Base-by-base conservation (phyloP, 805 yeast species). In the Wickerhamiella australiensis region DNA sequence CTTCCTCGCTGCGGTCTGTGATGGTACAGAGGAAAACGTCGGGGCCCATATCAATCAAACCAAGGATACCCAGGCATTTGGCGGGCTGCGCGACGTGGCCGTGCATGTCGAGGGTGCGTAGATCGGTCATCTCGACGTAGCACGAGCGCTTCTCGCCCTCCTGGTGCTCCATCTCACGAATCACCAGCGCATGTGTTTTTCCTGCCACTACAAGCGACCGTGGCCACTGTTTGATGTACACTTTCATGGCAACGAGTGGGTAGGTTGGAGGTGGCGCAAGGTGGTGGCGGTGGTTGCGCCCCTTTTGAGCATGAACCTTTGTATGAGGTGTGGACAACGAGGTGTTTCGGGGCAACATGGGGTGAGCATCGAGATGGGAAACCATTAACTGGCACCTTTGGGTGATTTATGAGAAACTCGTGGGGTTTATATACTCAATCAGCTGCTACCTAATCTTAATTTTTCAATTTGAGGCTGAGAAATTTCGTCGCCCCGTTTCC, bases 21-120 rank as follows among this genome's bases (percentile, higher is more conserved):
- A 92, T 85, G 0, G 85, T 76, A 47, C 94, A 84, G 35, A 90
- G 65, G 59, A 80, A 92, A 2, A 79, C 75, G 50, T 83, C 80
- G 5, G 72, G 69, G 12, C 76, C 79, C 36, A 87, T 72, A 47
- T 78, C 76, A 35, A 90, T 82, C 42, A 92, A 66, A 0, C 98
- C 98, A 15, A 92, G 64, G 60, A 88, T 64, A n/a, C 73, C 73
- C 40, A 59, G 66, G 20, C 76, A 67, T 5, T 74, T 74, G 18
- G 68, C 59, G 17, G 61, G 61, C 12, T 72, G 54, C 27, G 75
- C 61, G 5, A 64, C 63, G 59, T 62, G 76, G 4, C 63, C 59
- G 35, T 65, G 62, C 41, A 64, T 59, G 44, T 71, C 69, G 44
- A 75, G 57, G 26, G 62, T 61, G 20, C 58, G 57, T 42, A 67